Evolutionary conservation across 352 stramenopile species (phyloP), one percentile per base, ranked within the genome.

Genomic region (Pythium aquatile): DNA sequence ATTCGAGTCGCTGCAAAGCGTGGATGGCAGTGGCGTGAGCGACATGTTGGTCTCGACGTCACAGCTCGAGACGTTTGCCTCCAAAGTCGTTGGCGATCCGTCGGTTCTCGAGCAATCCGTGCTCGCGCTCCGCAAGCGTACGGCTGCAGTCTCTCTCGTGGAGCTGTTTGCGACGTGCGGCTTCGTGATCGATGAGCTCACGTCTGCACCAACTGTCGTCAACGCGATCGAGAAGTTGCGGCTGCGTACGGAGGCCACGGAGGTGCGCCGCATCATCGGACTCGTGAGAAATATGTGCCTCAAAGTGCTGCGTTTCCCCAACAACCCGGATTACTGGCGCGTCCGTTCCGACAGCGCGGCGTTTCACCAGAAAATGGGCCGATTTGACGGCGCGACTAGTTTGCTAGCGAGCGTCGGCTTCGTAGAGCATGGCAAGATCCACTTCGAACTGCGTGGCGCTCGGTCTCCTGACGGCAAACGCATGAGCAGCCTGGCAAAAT

Each of bases 261-360:
- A 87, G 24, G 77, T 88, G 5, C 77, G 83, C 13, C 72, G 81
- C 0, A 77, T 91, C 13, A 75, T 91, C 24, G 61, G 62, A 1
- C 51, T 90, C 1, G 59, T 87, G 2, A 64, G 77, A 3, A 89
- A 73, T 42, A 66, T 91, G 7, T 90, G 80, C 40, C 58, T 89
- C 1, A 90, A 91, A 63, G 74, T 91, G 3, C 58, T 91, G 30
- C 75, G 80, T 4, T 91, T 87, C 51, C 83, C 83, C 2, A 82
- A 91, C 54, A 88, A 91, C 30, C 68, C 78, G 2, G 80, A 88
- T 32, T 91, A 91, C 55, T 91, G 83, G 83, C 65, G 83, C 5
- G 65, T 91, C 37, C 83, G 83, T 30, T 70, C 70, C 0, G 78
- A 90, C 51, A 88, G 65, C 11, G 13, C 62, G 5, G 78, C 74